Percentiles rank a stretch among this genome's conserved stretches.
phyloP scores from a whole-genome alignment of 495 filamentous ascomycete species.

The Penicillium paradoxum region DNA sequence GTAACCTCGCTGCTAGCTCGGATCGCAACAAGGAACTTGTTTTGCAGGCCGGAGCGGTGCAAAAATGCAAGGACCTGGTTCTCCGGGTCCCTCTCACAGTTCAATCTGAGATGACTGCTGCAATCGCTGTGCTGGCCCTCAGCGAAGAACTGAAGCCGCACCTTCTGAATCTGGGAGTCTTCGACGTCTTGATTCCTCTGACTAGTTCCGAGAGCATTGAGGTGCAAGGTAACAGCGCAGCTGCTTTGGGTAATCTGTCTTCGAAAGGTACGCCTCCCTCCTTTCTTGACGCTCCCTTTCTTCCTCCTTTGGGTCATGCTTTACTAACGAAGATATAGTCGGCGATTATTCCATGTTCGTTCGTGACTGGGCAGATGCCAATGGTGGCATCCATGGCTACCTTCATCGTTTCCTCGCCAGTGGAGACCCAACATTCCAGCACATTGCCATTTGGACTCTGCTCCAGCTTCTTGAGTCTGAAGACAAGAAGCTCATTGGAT shows the following conservation, averaged over 20 bases:
- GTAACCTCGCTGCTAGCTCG: constrained; percentile 93
- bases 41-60: constrained; percentile 90
- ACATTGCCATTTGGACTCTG: constrained; percentile 98
- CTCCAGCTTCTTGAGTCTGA: constrained; percentile 93
- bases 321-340: constrained; percentile 50
- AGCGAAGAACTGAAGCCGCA: constrained; percentile 94
- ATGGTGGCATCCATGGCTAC: constrained; percentile 93
- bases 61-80: constrained; percentile 97
- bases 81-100: constrained; percentile 89
- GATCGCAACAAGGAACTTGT: constrained; percentile 96
- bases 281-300: background rate
- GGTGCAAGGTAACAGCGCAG: constrained; percentile 97
- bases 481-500: constrained; percentile 74
- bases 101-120: constrained; percentile 98
- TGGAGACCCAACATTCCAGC: constrained; percentile 95
- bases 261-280: constrained; percentile 71
- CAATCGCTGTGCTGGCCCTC: constrained; percentile 93
- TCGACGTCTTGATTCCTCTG: constrained; percentile 92
- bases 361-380: constrained; percentile 85
- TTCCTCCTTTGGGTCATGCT: background rate
- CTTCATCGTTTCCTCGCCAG: constrained; percentile 86
- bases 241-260: constrained; percentile 89
- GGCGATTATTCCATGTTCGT: constrained; percentile 96
- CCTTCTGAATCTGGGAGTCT: constrained; percentile 87
- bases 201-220: constrained; percentile 94